phyloP scores from a whole-genome alignment of 345 rosid genomes.

The Citropsis articulata region DNA sequence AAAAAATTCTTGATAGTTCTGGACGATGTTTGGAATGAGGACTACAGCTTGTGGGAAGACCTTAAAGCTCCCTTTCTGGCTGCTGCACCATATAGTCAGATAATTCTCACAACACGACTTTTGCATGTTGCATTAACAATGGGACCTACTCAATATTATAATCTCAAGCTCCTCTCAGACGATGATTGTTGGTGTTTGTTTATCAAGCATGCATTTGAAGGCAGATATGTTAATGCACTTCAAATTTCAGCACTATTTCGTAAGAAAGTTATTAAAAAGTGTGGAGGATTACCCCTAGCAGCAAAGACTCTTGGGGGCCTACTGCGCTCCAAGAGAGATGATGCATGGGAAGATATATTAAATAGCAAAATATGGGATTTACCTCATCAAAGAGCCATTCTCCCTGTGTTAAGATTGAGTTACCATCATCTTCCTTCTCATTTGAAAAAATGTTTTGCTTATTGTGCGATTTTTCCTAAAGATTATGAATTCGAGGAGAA shows the following conservation, averaged over 20 bases:
- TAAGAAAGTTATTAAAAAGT: not conserved
- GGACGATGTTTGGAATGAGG: not conserved
- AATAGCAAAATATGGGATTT: not conserved
- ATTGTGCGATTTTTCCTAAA: too few relatives aligned
- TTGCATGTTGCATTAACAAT: not conserved
- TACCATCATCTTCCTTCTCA: too few relatives aligned
- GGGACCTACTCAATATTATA: not conserved
- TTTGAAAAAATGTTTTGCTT: too few relatives aligned
- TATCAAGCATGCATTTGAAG: not conserved
- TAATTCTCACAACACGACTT: not conserved
- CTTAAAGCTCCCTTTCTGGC: not conserved
- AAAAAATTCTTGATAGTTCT: not conserved
- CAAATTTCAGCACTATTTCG: not conserved
- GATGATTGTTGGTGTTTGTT: not conserved
- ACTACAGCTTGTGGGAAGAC: not conserved
- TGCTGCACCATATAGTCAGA: not conserved
- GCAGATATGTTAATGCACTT: not conserved
- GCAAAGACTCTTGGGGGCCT: not conserved
- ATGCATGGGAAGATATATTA: not conserved
- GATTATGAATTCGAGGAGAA: slow-evolving; percentile 2
- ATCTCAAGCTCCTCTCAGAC: not conserved
- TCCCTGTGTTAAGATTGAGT: too few relatives aligned
- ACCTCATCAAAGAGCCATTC: not conserved
- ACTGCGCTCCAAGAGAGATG: not conserved
- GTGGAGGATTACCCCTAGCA: not conserved